Percentiles rank a stretch among this genome's conserved stretches.
Conservation (phyloP, 2,329 filamentous ascomycete genomes). For the Xylaria sp. region DNA sequence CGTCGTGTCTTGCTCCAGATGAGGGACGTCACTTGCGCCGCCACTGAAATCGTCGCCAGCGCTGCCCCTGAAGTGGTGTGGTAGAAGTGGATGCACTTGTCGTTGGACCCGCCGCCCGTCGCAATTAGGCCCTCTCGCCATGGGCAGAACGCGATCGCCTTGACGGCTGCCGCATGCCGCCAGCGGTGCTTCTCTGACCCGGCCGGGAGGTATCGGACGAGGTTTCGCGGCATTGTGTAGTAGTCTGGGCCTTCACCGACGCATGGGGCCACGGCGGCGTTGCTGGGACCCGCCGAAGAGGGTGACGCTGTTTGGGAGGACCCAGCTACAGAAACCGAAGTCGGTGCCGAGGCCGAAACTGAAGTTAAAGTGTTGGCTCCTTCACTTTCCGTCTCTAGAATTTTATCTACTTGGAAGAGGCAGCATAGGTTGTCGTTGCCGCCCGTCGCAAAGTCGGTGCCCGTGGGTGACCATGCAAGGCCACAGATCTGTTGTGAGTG, state of each 20-base stretch:
- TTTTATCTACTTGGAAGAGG: slow-evolving; percentile 75
- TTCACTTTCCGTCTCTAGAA: slow-evolving; percentile 53
- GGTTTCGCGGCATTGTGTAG: slow-evolving; percentile 29
- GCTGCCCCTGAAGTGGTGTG: slow-evolving; percentile 84
- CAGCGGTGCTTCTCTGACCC: slow-evolving; percentile 76
- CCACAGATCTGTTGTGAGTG: slow-evolving; percentile 94
- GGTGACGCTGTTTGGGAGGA: not conserved
- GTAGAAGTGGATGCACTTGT: slow-evolving; percentile 96
- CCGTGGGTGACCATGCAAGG: slow-evolving; percentile 84
- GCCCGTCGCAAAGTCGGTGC: slow-evolving; percentile 82
- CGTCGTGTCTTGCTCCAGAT: slow-evolving; percentile 87
- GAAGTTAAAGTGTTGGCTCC: not conserved
- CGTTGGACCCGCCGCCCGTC: slow-evolving; percentile 91
- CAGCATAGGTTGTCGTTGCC: slow-evolving; percentile 93
- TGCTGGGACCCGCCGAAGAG: not conserved
- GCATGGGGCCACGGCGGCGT: not conserved
- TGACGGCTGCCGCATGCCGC: slow-evolving; percentile 86
- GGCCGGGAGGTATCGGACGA: slow-evolving; percentile 59
- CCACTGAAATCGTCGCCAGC: slow-evolving; percentile 89
- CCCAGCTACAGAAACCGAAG: slow-evolving; percentile 11
- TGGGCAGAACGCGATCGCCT: slow-evolving; percentile 95
- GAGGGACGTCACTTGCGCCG: slow-evolving; percentile 91
- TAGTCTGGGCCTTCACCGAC: slow-evolving; percentile 20
- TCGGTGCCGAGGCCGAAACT: not conserved
- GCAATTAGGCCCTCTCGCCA: slow-evolving; percentile 90